Evolutionary conservation across 768 basidiomycete genomes (phyloP).

Genomic region (Tulasnella sp.): DNA sequence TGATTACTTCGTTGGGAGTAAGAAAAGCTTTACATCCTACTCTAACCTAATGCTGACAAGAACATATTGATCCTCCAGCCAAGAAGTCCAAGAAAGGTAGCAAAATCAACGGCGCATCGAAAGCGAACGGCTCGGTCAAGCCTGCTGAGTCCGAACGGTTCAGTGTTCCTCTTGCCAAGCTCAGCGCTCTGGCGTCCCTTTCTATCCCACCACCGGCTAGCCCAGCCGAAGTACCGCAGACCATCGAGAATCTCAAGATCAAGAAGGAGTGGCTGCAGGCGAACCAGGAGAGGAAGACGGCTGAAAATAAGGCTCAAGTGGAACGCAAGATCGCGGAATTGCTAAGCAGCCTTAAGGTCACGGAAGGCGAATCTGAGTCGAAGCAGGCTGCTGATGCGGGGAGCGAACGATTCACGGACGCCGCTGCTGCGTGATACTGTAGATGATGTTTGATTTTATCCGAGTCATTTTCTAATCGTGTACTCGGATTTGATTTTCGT

Average conservation of each 20-base stretch:
- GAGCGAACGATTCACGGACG: not conserved
- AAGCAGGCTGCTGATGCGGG: not conserved
- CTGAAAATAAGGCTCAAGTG: constrained; percentile 69
- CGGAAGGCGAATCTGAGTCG: not conserved
- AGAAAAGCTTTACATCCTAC: constrained; percentile 44
- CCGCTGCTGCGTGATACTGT: not conserved
- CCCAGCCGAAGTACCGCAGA: constrained; percentile 61
- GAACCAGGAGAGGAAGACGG: constrained; percentile 72
- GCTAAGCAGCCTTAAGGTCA: not conserved
- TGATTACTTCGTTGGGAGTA: constrained; percentile 59
- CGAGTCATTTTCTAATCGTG: not conserved
- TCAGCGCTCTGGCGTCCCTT: constrained; percentile 74
- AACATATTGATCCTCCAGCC: constrained; percentile 21
- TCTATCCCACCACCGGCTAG: constrained; percentile 85
- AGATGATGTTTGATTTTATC: not conserved
- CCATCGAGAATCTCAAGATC: constrained; percentile 79
- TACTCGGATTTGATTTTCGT: not conserved
- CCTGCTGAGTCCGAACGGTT: constrained; percentile 30
- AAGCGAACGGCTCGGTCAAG: constrained; percentile 3
- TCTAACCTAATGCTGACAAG: constrained; percentile 6
- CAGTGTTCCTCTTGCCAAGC: constrained; percentile 73
- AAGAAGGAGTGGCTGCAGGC: constrained; percentile 95
- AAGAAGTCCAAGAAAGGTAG: constrained; percentile 12
- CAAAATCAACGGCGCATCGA: constrained; percentile 13
- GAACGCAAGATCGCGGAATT: constrained; percentile 48